phyloP scores from a whole-genome alignment of 2,329 filamentous ascomycete species.

The Lachnellula suecica region DNA sequence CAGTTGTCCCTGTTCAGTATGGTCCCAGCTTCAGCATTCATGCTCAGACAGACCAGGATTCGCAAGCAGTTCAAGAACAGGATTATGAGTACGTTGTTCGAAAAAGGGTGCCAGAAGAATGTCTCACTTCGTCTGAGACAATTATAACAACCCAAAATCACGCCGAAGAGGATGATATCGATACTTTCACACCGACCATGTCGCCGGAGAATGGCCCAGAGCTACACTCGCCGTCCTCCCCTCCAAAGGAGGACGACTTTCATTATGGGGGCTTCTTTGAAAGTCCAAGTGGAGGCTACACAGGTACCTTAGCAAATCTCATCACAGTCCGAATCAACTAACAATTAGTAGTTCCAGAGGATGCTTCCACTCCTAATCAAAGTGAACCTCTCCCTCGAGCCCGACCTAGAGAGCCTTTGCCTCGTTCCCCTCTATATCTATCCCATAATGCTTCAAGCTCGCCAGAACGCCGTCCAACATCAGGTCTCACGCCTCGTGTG shows the following conservation, averaged over 20 bases:
- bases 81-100: too few species aligned
- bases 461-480: slow-evolving; percentile 24
- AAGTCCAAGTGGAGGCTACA: slow-evolving; percentile 12
- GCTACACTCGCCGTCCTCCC: slow-evolving; percentile 9
- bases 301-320: too few species aligned
- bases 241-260: slow-evolving; percentile 27
- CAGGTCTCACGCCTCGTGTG: slow-evolving; percentile 26
- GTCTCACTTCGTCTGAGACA: background rate
- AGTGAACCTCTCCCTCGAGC: slow-evolving; percentile 14
- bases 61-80: too few species aligned
- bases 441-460: slow-evolving; percentile 33
- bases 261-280: slow-evolving; percentile 30
- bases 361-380: slow-evolving; percentile 28
- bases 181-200: background rate
- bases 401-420: slow-evolving; percentile 20
- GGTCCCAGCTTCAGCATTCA: background rate
- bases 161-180: background rate
- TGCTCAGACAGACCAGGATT: too few species aligned
- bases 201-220: slow-evolving; percentile 4
- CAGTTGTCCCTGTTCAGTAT: slow-evolving; percentile 1
- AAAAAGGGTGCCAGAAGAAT: background rate
- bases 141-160: too few species aligned
- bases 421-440: slow-evolving; percentile 33
- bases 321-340: too few species aligned
- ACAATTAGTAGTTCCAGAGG: slow-evolving; percentile 26